Base-by-base conservation (phyloP, 345 rosid species). In the Kandelia obovata region DNA sequence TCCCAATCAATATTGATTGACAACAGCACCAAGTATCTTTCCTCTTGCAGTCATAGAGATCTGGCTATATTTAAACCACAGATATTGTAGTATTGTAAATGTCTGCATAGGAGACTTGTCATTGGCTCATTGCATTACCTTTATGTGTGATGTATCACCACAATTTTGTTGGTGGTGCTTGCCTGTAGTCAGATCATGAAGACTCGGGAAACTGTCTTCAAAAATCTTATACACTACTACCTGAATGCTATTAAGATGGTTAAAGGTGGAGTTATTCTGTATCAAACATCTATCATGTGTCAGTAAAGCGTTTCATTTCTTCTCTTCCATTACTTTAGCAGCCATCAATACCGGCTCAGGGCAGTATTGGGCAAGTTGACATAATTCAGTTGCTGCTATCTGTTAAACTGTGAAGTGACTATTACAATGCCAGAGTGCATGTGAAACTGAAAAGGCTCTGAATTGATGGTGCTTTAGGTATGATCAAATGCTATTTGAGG, bases 401-500 rank as follows among this genome's bases (percentile, higher is more conserved):
- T 26, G 55, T 10, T 58, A 47, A 21, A 34, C 30, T 28, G 17
- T 43, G 71, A 47, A 51, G 51, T 31, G 39, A 27, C 28, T 53
- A 7, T 57, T 57, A 11, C 28, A 37, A 20, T 34, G 43, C 19
- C 3, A 60, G 10, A 30, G 30, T 57, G 49, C 7, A 21, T 49
- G 20, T 47, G 6, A 58, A 47, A n/a, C 31, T 61, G 63, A 67
- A 6, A 27, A 28, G 57, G 39, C 37, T 4, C 19, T 69, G 4
- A 32, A 34, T 53, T 35, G 51, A 63, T 17, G 51, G 37, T 60
- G 63, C 73, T 77, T 74, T 75, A 95, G 99, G 87, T 95, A 92
- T 59, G 99, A 95, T 79, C 96, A 92, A 74, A 88, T 89, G 17
- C 92, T 95, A 56, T 95, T 95, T 13, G 98, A 95, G 78, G 97